Conservation (phyloP, 495 filamentous ascomycete species). For the Daldinia grandis region DNA sequence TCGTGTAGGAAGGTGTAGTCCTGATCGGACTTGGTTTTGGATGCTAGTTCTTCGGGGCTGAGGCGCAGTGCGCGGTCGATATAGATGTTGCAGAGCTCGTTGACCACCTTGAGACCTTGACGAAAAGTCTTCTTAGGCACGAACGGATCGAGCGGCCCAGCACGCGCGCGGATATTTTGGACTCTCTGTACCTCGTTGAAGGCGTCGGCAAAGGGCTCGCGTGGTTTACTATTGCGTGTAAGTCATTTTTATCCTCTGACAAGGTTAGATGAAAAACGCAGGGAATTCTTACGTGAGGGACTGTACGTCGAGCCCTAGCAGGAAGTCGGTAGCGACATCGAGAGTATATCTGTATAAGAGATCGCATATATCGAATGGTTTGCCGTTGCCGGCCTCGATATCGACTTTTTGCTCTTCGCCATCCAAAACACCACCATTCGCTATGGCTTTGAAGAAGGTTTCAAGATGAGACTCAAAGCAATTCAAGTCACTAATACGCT, state of each 20-base stretch:
- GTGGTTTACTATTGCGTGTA: conserved; percentile 45
- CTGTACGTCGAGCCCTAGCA: conserved; percentile 79
- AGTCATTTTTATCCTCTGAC: conserved; percentile 21
- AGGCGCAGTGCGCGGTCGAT: conserved; percentile 72
- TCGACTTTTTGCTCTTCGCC: conserved; percentile 55
- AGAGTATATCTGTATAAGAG: conserved; percentile 84
- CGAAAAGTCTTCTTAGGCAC: conserved; percentile 68
- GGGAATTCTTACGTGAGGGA: conserved; percentile 61
- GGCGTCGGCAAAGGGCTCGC: conserved; percentile 70
- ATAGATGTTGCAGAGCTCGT: conserved; percentile 77
- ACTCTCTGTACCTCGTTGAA: conserved; percentile 77
- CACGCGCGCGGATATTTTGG: conserved; percentile 67
- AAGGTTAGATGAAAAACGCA: not conserved
- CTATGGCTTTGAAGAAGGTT: conserved; percentile 66
- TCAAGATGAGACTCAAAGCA: conserved; percentile 81
- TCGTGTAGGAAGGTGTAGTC: conserved; percentile 85
- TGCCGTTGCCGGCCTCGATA: conserved; percentile 56
- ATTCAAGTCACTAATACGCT: conserved; percentile 81
- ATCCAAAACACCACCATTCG: conserved; percentile 61
- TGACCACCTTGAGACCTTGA: conserved; percentile 69
- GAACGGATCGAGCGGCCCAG: conserved; percentile 64
- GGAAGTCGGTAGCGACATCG: conserved; percentile 83
- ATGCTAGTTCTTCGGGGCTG: conserved; percentile 65
- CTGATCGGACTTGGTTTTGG: conserved; percentile 68
- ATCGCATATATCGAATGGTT: conserved; percentile 70